phyloP scores from a whole-genome alignment of 108 stramenopile species.

The Licmophora abbreviata region DNA sequence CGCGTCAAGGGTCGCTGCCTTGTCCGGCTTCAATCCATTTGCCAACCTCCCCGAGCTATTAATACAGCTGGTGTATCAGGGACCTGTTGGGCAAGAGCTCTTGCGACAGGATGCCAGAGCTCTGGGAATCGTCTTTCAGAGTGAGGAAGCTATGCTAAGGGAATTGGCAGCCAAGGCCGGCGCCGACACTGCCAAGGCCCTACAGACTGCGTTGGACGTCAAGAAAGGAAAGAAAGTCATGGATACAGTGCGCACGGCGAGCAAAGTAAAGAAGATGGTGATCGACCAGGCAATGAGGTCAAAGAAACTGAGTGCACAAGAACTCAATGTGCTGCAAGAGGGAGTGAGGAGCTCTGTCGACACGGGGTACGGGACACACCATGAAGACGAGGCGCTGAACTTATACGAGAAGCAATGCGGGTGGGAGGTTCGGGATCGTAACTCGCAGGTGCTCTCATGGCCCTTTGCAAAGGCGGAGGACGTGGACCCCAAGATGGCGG shows the following conservation, averaged over 20 bases:
- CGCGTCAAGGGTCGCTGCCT: constrained; percentile 44
- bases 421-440: constrained; percentile 52
- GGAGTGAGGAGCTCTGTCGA: constrained; percentile 33
- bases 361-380: constrained; percentile 57
- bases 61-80: constrained; percentile 63
- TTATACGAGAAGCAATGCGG: constrained; percentile 49
- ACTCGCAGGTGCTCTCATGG: constrained; percentile 52
- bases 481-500: background rate
- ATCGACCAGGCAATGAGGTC: constrained; percentile 20
- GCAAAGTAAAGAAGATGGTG: constrained; percentile 19
- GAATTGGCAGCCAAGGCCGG: constrained; percentile 49
- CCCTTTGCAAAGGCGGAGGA: constrained; percentile 28
- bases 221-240: constrained; percentile 25
- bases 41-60: constrained; percentile 38
- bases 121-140: constrained; percentile 32
- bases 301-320: constrained; percentile 24
- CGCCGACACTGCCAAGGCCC: constrained; percentile 19
- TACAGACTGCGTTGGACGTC: constrained; percentile 30
- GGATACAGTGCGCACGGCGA: constrained; percentile 35
- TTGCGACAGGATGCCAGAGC: constrained; percentile 38
- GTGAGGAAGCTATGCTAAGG: constrained; percentile 30
- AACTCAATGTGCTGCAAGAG: constrained; percentile 39
- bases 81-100: constrained; percentile 36
- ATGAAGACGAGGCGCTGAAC: constrained; percentile 71
- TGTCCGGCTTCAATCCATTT: constrained; percentile 59